phyloP scores from a whole-genome alignment of 1,284 basidiomycete genomes.

The Trametes sp. region DNA sequence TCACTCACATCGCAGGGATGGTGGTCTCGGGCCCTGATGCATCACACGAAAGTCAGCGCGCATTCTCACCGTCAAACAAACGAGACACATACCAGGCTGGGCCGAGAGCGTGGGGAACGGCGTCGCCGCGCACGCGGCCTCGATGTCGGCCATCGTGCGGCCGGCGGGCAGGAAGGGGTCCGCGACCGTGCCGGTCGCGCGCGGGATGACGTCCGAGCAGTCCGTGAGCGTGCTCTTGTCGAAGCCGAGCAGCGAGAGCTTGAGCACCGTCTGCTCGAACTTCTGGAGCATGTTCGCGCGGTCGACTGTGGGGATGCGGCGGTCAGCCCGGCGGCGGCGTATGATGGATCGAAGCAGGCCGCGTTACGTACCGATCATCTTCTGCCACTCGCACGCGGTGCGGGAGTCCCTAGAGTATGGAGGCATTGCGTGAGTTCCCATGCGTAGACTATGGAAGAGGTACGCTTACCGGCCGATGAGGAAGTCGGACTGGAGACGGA shows the following conservation, averaged over 20 bases:
- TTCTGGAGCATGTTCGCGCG: slow-evolving; percentile 37
- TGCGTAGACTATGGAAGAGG: too few species aligned
- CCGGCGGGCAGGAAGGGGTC: slow-evolving; percentile 37
- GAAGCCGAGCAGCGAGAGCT: slow-evolving; percentile 44
- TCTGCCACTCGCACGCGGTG: slow-evolving; percentile 49
- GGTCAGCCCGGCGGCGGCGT: background rate
- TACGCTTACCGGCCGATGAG: slow-evolving; percentile 32
- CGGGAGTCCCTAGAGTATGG: slow-evolving; percentile 38
- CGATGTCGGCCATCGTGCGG: slow-evolving; percentile 25
- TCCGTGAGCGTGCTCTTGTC: slow-evolving; percentile 37
- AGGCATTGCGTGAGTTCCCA: slow-evolving; percentile 4
- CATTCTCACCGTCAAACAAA: background rate
- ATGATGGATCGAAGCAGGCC: background rate
- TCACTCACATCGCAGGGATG: slow-evolving; percentile 21
- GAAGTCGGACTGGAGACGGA: slow-evolving; percentile 48
- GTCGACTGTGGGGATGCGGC: slow-evolving; percentile 24
- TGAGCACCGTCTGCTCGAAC: slow-evolving; percentile 38
- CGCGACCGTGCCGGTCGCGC: slow-evolving; percentile 26
- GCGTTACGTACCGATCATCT: slow-evolving; percentile 36
- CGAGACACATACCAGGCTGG: slow-evolving; percentile 18
- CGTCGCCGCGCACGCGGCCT: slow-evolving; percentile 23
- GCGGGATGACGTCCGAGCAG: slow-evolving; percentile 48
- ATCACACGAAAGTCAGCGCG: background rate
- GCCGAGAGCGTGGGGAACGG: slow-evolving; percentile 27
- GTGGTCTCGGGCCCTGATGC: slow-evolving; percentile 19